Percentiles rank a stretch among this genome's conserved stretches.
Evolutionary conservation across 1,139 yeast species (phyloP).

Genomic region (Suhomyces coccinellae): DNA sequence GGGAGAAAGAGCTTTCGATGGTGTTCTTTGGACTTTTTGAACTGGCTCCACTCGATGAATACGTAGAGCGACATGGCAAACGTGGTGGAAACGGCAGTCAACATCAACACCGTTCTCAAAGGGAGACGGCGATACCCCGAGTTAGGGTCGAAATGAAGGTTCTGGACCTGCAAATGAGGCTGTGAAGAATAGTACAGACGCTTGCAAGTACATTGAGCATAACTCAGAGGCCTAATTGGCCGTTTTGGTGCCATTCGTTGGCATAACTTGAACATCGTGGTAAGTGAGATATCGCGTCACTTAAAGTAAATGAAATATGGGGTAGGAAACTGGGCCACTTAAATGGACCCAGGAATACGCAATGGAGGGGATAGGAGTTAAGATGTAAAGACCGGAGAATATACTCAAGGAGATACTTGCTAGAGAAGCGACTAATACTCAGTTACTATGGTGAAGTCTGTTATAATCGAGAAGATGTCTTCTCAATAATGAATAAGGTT

Average conservation of each 20-base stretch:
- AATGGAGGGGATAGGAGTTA: too few species aligned
- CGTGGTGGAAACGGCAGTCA: slow-evolving; percentile 26
- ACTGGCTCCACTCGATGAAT: slow-evolving; percentile 21
- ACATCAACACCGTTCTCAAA: slow-evolving; percentile 23
- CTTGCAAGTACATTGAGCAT: neutral
- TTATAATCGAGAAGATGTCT: too few species aligned
- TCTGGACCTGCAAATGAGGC: slow-evolving; percentile 3
- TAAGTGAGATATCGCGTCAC: too few species aligned
- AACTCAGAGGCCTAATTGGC: neutral
- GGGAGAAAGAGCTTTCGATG: slow-evolving; percentile 28
- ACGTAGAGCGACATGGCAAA: slow-evolving; percentile 29
- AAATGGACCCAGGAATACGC: too few species aligned
- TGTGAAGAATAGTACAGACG: slow-evolving; percentile 1
- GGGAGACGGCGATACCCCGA: slow-evolving; percentile 17
- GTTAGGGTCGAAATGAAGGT: slow-evolving; percentile 2
- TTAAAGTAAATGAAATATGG: too few species aligned
- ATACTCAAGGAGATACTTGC: too few species aligned
- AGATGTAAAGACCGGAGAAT: too few species aligned
- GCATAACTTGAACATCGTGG: neutral
- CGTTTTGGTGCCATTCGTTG: neutral
- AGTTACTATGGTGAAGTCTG: too few species aligned
- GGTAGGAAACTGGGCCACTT: too few species aligned
- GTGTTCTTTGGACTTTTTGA: slow-evolving; percentile 12
- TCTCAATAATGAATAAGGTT: too few species aligned
- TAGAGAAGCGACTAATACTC: too few species aligned